Evolutionary conservation across 352 stramenopile species (phyloP), one percentile per base, ranked within the genome.

Genomic region (Phytophthora kernoviae): DNA sequence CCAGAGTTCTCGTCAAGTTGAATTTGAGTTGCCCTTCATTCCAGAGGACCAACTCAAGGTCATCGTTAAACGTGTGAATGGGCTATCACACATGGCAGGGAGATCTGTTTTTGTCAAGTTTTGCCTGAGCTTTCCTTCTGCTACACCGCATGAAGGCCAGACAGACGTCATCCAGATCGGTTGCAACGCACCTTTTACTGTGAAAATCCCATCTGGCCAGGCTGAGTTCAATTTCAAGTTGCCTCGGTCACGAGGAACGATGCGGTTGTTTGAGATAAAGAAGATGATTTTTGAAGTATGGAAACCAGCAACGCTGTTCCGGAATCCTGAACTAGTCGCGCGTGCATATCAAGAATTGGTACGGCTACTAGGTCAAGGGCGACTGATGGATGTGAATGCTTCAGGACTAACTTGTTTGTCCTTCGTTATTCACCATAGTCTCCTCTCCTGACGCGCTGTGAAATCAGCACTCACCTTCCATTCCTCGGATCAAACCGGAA

Each of bases 181-280:
- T 2, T 32, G 51, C 0, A 68, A 54, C 11, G 33, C 61, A 3
- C 70, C 77, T 34, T 81, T 73, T 62, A 51, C 37, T 2, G 69
- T 57, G 1, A 51, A 67, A 2, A 47, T 68, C 8, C 42, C 75
- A 9, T 41, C 47, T 7, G 64, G n/a, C 5, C 57, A 77, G 17
- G 73, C 63, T 22, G 21, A 24, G 11, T 88, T 81, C 33, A 49
- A 54, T 15, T 86, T 89, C 22, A 79, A 75, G 49, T 53, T 94
- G 2, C 60, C 85, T 45, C 74, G 85, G 22, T 81, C 72, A 12
- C 73, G 83, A 36, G 85, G 85, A 11, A 89, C 79, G 0, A 75
- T 88, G 36, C 82, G 84, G 2, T 61, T 94, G n/a, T 88, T 89
- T 62, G 83, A 91, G 63, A 87, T 94, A 17, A 90, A 90, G 53